These are phyloP conservation scores for Hippophae tibetana DNA, from an alignment of 306 rosid genomes.

Conservation along the genomic window DNA sequence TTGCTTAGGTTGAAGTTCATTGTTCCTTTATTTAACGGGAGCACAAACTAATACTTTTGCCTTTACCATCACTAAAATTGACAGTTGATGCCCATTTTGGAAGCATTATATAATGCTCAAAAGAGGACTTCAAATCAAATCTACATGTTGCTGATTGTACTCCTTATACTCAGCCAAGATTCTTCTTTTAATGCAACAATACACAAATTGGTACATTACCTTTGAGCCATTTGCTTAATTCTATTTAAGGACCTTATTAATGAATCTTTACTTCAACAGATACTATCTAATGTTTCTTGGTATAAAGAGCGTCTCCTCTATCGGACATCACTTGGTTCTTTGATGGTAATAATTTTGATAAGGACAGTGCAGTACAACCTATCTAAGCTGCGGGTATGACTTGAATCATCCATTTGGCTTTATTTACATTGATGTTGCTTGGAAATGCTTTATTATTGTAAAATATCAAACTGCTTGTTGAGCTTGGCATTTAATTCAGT, in stretches of 20 bases:
- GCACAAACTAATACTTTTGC: slow-evolving; percentile 12
- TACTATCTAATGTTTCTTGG: slow-evolving; percentile 84
- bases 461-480: slow-evolving; percentile 15
- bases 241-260: slow-evolving; percentile 21
- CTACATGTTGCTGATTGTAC: slow-evolving; percentile 89
- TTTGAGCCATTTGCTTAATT: slow-evolving; percentile 5
- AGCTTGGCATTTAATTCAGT: slow-evolving; percentile 9
- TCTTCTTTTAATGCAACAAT: slow-evolving; percentile 94
- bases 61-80: slow-evolving; percentile 26
- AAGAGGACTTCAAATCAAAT: slow-evolving; percentile 85
- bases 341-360: slow-evolving; percentile 85
- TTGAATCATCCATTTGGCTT: slow-evolving; percentile 10
- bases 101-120: slow-evolving; percentile 83
- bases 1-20: background rate
- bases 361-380: slow-evolving; percentile 94
- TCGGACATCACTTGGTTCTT: slow-evolving; percentile 93
- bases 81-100: slow-evolving; percentile 96
- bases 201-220: slow-evolving; percentile 72
- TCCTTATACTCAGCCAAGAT: slow-evolving; percentile 96
- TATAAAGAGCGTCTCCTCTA: slow-evolving; percentile 96
- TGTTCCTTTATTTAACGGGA: background rate
- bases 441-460: background rate
- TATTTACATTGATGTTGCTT: slow-evolving; percentile 13
- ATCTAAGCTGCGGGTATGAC: slow-evolving; percentile 85
- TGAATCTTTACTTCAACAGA: slow-evolving; percentile 39